Evolutionary conservation across 2,329 filamentous ascomycete species (phyloP).

Genomic region (Furcasterigmium sp.): DNA sequence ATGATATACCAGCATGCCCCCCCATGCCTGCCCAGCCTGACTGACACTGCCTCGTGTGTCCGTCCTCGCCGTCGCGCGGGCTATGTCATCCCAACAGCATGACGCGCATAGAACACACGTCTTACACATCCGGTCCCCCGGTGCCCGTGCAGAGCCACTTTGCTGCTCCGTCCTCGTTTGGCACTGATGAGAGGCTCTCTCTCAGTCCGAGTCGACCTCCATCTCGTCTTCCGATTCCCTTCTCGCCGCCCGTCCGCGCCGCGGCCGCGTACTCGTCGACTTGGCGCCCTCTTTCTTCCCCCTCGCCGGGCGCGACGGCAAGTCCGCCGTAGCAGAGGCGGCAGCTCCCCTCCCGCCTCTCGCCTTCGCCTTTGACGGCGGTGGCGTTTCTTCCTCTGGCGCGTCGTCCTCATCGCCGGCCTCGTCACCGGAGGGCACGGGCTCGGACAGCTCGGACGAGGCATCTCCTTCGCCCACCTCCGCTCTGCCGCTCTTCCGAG

Average conservation of each 20-base stretch:
- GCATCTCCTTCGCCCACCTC: conserved; percentile 15
- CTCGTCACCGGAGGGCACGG: conserved; percentile 5
- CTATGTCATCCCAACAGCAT: too few relatives aligned
- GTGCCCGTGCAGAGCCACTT: too few relatives aligned
- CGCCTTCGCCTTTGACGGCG: conserved; percentile 9
- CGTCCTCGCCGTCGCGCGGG: too few relatives aligned
- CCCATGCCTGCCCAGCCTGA: too few relatives aligned
- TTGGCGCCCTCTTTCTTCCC: conserved; percentile 6
- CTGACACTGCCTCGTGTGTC: too few relatives aligned
- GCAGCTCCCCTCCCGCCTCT: conserved; percentile 9
- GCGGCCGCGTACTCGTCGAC: neutral
- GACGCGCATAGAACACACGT: too few relatives aligned
- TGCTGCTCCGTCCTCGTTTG: too few relatives aligned
- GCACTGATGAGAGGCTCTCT: too few relatives aligned
- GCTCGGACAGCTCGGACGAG: conserved; percentile 2
- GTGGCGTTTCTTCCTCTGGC: conserved; percentile 8
- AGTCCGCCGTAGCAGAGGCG: conserved; percentile 5
- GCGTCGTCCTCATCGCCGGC: conserved; percentile 13
- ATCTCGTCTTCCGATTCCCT: neutral
- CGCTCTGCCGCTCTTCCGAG: too few relatives aligned
- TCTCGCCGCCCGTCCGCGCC: neutral
- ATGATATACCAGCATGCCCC: too few relatives aligned
- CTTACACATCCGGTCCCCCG: too few relatives aligned
- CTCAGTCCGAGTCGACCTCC: conserved; percentile 1
- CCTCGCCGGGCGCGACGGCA: conserved; percentile 10